Conservation (phyloP, 2,329 filamentous ascomycete species). For the Mycosphaerelloides madeirae region DNA sequence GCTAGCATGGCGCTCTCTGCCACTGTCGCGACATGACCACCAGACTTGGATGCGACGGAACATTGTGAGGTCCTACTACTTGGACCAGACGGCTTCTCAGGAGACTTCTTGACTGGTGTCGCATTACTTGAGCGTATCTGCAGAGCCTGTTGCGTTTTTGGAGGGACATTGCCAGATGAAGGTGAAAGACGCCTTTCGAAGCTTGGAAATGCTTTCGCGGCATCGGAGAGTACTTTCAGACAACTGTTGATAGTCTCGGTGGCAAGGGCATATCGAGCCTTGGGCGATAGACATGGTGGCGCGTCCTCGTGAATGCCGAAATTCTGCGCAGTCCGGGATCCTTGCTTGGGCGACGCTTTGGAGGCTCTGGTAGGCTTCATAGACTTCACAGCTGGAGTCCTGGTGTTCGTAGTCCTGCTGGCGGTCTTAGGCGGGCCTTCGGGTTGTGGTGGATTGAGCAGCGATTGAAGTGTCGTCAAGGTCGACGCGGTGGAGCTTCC, state of each 20-base stretch:
- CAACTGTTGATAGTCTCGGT: slow-evolving; percentile 68
- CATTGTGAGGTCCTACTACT: slow-evolving; percentile 1
- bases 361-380: slow-evolving; percentile 6
- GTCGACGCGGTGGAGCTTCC: slow-evolving; percentile 22
- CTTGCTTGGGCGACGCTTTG: slow-evolving; percentile 3
- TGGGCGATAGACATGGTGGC: slow-evolving; percentile 42
- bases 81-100: slow-evolving; percentile 5
- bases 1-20: slow-evolving; percentile 67
- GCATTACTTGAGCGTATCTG: slow-evolving; percentile 43
- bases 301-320: slow-evolving; percentile 37
- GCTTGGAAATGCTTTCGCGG: slow-evolving; percentile 47
- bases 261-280: slow-evolving; percentile 63
- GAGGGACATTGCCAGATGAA: background rate
- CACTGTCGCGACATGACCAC: slow-evolving; percentile 36
- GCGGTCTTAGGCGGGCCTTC: slow-evolving; percentile 1
- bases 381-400: background rate
- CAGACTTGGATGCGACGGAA: background rate
- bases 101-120: slow-evolving; percentile 53
- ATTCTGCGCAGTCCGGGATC: slow-evolving; percentile 17
- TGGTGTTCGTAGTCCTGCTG: slow-evolving; percentile 3
- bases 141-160: slow-evolving; percentile 23
- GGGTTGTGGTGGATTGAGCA: slow-evolving; percentile 18
- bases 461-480: slow-evolving; percentile 23
- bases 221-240: slow-evolving; percentile 64
- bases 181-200: background rate